These are phyloP conservation scores for Metahyphopichia silvanorum DNA, from an alignment of 805 yeast species.

Conservation along the genomic window DNA sequence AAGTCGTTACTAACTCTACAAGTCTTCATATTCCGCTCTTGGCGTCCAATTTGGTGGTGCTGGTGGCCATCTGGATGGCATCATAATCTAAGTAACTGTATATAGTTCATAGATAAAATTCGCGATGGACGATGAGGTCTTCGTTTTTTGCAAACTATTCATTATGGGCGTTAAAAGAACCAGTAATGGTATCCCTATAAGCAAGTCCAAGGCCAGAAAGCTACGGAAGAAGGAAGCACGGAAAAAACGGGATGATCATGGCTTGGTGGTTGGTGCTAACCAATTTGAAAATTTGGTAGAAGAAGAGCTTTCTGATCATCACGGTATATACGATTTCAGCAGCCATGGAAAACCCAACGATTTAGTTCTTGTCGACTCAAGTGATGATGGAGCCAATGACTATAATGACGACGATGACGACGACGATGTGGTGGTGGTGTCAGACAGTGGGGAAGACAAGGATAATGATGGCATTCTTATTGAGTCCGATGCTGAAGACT, in stretches of 20 bases:
- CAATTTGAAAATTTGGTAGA: constrained; percentile 18
- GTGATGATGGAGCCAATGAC: constrained; percentile 8
- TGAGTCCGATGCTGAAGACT: constrained; percentile 3
- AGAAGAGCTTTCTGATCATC: too few species aligned
- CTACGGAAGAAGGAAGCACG: constrained; percentile 16
- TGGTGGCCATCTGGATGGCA: too few species aligned
- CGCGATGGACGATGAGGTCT: too few species aligned
- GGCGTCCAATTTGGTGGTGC: too few species aligned
- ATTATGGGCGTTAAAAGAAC: constrained; percentile 20
- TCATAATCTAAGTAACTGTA: too few species aligned
- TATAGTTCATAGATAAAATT: too few species aligned
- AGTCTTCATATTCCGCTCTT: too few species aligned
- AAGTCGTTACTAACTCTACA: too few species aligned
- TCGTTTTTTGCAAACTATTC: too few species aligned
- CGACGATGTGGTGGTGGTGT: constrained; percentile 17
- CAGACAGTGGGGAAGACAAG: constrained; percentile 15
- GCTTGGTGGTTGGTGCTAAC: constrained; percentile 14
- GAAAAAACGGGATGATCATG: constrained; percentile 4
- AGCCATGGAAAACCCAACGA: constrained; percentile 14
- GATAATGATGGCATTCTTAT: constrained; percentile 1
- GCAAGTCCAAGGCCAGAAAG: constrained; percentile 9
- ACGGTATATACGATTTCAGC: too few species aligned
- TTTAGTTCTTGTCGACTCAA: constrained; percentile 28
- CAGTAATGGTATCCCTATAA: constrained; percentile 12
- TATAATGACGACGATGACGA: constrained; percentile 8